Base-by-base conservation (phyloP, 257 asterid genomes). In the Ballota nigra region DNA sequence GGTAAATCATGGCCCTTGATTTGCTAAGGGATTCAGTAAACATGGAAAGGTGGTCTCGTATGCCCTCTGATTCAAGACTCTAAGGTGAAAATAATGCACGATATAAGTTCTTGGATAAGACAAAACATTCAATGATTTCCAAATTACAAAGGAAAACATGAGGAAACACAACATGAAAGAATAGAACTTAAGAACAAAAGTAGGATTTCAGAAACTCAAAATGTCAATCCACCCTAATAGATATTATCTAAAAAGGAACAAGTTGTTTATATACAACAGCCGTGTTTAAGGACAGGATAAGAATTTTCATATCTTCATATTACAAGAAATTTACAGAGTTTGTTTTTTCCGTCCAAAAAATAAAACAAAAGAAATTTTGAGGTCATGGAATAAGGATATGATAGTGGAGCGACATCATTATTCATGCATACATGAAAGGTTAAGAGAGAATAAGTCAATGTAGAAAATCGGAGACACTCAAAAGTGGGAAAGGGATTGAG, bases 21-120 rank as follows among this genome's bases (percentile, higher is more conserved):
- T 36, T 64, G 66, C 57, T 24, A 24, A 94, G 83, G 68, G 92
- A 87, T 77, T 86, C 91, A 29, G 95, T 83, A 62, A 91, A 84
- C 65, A 74, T 13, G 60, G 91, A 74, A 62, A 93, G 81, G 73
- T 91, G 98, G 68, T 83, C 91, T 51, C 84, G 80, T 33, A 91
- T 78, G 66, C 91, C 96, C 65, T 87, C 96, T 49, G 98, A 86
- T 63, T 89, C 96, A 51, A 93, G 83, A 84, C 72, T 84, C 98
- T 93, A 85, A 66, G 63, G 70, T 29, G 58, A 75, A 74, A 80
- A 29, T 6, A 45, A 40, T 15, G 19, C 10, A 29, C 53, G 5
- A 52, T 4, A 36, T 19, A 40, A 43, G 29, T 60, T 47, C 12
- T 34, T 52, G 24, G n/a, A 69, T 52, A 47, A 20, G 51, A 31